Percentiles rank a stretch among this genome's conserved stretches.
Evolutionary conservation across 768 basidiomycete genomes (phyloP).

Genomic region (Leccinellum luteum): DNA sequence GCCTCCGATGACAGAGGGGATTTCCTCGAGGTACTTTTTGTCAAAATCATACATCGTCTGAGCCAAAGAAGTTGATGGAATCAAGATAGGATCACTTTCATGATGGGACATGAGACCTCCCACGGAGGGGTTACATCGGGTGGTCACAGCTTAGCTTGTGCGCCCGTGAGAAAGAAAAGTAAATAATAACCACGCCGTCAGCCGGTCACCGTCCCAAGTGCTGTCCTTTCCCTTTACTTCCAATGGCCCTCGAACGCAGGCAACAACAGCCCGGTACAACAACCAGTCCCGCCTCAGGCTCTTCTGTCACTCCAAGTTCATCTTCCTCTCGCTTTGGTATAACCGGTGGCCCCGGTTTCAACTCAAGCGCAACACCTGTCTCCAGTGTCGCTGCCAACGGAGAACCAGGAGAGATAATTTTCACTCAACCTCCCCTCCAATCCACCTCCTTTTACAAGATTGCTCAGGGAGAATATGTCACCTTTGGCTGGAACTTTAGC

Average conservation of each 20-base stretch:
- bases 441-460: conserved; percentile 68
- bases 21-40: too few species aligned
- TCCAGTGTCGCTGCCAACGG: conserved; percentile 37
- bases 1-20: too few species aligned
- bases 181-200: background rate
- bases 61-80: too few species aligned
- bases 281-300: background rate
- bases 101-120: too few species aligned
- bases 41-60: background rate
- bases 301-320: conserved; percentile 6
- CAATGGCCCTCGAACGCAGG: conserved; percentile 22
- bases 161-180: background rate
- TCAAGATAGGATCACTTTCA: too few species aligned
- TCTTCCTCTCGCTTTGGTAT: conserved; percentile 11
- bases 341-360: conserved; percentile 26
- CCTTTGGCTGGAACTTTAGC: conserved; percentile 77
- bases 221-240: background rate
- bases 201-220: background rate
- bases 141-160: background rate
- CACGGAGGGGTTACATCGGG: too few species aligned
- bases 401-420: conserved; percentile 43
- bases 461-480: conserved; percentile 50
- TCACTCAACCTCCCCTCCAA: conserved; percentile 58
- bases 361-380: conserved; percentile 19
- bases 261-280: conserved; percentile 18